Conservation (phyloP, 1,284 basidiomycete genomes). For the Rhodofomes roseus region DNA sequence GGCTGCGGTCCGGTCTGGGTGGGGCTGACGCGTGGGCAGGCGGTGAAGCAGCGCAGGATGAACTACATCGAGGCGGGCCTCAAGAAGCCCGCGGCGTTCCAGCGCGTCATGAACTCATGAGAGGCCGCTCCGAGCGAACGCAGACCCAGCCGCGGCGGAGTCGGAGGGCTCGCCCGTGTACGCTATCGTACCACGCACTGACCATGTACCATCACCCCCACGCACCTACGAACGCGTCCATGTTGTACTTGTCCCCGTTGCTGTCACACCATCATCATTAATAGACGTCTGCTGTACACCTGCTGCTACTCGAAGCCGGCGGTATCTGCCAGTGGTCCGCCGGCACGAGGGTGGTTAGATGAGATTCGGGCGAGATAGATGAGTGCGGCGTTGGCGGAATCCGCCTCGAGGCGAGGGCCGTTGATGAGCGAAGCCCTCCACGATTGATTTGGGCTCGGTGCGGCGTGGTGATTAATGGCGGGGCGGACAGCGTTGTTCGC, state of each 20-base stretch:
- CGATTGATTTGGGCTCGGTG: not conserved
- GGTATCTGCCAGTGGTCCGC: no score
- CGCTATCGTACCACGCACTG: no score
- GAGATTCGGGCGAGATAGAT: no score
- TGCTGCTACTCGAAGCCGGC: not conserved
- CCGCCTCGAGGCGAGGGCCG: not conserved
- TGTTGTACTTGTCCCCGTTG: not conserved
- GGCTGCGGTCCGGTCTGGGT: not conserved
- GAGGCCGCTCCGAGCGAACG: not conserved
- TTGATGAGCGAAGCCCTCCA: not conserved
- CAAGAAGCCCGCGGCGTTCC: constrained; percentile 21
- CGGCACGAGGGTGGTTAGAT: no score
- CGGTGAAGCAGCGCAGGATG: constrained; percentile 34
- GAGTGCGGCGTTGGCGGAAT: not conserved
- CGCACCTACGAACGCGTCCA: not conserved
- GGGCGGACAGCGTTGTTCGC: not conserved
- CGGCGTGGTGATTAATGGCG: not conserved
- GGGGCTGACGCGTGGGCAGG: constrained; percentile 17
- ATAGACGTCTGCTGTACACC: not conserved
- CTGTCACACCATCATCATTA: not conserved
- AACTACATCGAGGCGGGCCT: constrained; percentile 33
- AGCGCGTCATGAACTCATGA: constrained; percentile 10
- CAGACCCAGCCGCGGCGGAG: not conserved
- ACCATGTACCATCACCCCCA: no score
- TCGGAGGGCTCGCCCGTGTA: not conserved